phyloP scores from a whole-genome alignment of 2,329 filamentous ascomycete species.

The Coleophoma crateriformis region DNA sequence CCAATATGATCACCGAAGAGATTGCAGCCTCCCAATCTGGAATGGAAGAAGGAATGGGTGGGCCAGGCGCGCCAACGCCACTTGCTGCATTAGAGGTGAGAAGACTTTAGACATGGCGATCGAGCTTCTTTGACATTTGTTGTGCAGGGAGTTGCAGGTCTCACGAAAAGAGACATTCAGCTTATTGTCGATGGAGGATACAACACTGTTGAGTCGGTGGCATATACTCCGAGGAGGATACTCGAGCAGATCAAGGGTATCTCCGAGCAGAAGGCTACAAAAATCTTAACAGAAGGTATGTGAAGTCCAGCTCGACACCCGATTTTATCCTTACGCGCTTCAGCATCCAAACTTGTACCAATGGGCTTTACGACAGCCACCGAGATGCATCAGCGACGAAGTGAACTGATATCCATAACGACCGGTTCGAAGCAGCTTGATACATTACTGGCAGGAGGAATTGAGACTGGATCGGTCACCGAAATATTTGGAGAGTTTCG shows the following conservation, averaged over 20 bases:
- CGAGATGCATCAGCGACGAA: conserved; percentile 96
- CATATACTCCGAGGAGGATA: conserved; percentile 78
- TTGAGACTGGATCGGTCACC: conserved; percentile 96
- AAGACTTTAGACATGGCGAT: neutral
- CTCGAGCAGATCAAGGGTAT: conserved; percentile 97
- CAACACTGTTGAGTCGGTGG: conserved; percentile 92
- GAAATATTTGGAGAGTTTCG: conserved; percentile 98
- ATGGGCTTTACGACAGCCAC: conserved; percentile 99
- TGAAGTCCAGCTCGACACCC: neutral
- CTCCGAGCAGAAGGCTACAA: conserved; percentile 91
- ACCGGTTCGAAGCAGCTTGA: conserved; percentile 97
- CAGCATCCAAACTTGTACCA: conserved; percentile 90
- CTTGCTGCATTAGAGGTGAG: conserved; percentile 77
- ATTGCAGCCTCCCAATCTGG: conserved; percentile 62
- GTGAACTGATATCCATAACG: conserved; percentile 95
- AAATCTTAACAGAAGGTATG: conserved; percentile 81
- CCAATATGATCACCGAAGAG: conserved; percentile 25
- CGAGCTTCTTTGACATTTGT: neutral
- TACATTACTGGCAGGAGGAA: conserved; percentile 85
- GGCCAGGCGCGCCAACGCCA: conserved; percentile 90
- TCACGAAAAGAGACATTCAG: conserved; percentile 95
- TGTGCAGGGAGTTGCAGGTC: conserved; percentile 74
- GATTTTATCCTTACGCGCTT: neutral
- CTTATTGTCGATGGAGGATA: conserved; percentile 86
- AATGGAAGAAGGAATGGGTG: conserved; percentile 70